These are phyloP conservation scores for Hibiscus trionum DNA, from an alignment of 345 rosid genomes.

Conservation along the genomic window DNA sequence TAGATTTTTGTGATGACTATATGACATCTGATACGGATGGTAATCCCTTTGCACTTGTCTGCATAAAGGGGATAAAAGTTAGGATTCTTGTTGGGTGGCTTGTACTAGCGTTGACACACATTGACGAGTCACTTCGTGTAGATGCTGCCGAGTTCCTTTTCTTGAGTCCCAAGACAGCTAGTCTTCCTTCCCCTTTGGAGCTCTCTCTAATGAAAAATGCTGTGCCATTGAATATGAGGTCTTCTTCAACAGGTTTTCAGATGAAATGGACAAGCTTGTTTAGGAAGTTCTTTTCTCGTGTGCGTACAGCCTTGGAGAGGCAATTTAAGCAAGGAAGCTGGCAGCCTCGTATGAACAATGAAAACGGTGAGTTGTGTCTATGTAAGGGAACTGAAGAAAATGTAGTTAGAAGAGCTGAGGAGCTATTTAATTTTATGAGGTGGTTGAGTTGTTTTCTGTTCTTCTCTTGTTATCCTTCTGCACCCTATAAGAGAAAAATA, in stretches of 20 bases:
- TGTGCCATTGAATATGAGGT: slow-evolving; percentile 93
- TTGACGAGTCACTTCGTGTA: slow-evolving; percentile 83
- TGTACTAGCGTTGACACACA: slow-evolving; percentile 76
- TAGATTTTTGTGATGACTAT: slow-evolving; percentile 40
- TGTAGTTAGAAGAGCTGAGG: slow-evolving; percentile 46
- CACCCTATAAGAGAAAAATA: slow-evolving; percentile 90
- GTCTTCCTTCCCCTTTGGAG: slow-evolving; percentile 84
- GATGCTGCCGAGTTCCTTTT: slow-evolving; percentile 96
- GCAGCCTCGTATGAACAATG: slow-evolving; percentile 38
- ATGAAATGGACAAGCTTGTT: slow-evolving; percentile 97
- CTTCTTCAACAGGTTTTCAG: slow-evolving; percentile 87
- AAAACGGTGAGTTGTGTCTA: slow-evolving; percentile 18
- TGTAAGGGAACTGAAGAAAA: slow-evolving; percentile 26
- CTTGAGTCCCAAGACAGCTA: slow-evolving; percentile 78
- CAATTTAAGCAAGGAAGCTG: slow-evolving; percentile 68
- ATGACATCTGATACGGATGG: slow-evolving; percentile 3
- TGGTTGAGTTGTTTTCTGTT: slow-evolving; percentile 82
- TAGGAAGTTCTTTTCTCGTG: slow-evolving; percentile 81
- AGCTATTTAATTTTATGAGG: slow-evolving; percentile 72
- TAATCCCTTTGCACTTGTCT: slow-evolving; percentile 41
- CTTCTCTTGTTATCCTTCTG: slow-evolving; percentile 89
- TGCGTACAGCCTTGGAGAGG: slow-evolving; percentile 86
- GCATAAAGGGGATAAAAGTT: slow-evolving; percentile 64
- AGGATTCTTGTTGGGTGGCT: slow-evolving; percentile 78
- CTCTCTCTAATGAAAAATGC: slow-evolving; percentile 68